phyloP scores from a whole-genome alignment of 2,329 filamentous ascomycete species.

The Rutstroemia sp. region DNA sequence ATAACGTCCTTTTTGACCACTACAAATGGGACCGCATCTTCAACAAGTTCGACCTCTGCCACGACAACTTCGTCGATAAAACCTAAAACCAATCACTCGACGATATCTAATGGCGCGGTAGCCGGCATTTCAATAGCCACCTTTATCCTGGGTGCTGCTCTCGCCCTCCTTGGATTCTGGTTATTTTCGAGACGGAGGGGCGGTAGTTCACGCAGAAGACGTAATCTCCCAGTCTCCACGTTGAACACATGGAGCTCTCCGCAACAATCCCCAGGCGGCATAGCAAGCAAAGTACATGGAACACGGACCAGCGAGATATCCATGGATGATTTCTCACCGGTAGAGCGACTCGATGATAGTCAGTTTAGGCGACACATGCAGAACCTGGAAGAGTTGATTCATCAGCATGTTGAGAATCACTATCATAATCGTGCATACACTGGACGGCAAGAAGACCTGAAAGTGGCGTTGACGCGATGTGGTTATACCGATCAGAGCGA shows the following conservation, averaged over 20 bases:
- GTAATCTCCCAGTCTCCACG: too few relatives aligned
- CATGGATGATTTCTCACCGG: constrained; percentile 29
- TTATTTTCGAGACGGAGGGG: neutral
- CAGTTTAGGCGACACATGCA: constrained; percentile 30
- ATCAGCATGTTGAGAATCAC: constrained; percentile 35
- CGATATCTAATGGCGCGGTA: constrained; percentile 17
- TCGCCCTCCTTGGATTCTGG: neutral
- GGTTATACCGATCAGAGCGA: neutral
- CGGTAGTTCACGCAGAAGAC: neutral
- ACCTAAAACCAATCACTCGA: neutral
- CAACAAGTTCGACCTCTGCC: neutral
- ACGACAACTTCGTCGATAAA: too few relatives aligned
- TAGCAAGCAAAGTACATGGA: too few relatives aligned
- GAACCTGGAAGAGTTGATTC: constrained; percentile 31
- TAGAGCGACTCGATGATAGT: constrained; percentile 32
- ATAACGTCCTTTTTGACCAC: too few relatives aligned
- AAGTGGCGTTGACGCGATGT: neutral
- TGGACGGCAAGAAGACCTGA: neutral
- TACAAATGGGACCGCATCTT: neutral
- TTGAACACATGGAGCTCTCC: too few relatives aligned
- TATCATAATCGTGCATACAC: constrained; percentile 26
- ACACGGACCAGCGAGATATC: neutral
- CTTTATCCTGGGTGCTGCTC: constrained; percentile 26
- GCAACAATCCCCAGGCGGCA: too few relatives aligned
- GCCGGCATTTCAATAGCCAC: constrained; percentile 33